phyloP scores from a whole-genome alignment of 129 eudicot genomes.

The Heracleum sosnowskyi region DNA sequence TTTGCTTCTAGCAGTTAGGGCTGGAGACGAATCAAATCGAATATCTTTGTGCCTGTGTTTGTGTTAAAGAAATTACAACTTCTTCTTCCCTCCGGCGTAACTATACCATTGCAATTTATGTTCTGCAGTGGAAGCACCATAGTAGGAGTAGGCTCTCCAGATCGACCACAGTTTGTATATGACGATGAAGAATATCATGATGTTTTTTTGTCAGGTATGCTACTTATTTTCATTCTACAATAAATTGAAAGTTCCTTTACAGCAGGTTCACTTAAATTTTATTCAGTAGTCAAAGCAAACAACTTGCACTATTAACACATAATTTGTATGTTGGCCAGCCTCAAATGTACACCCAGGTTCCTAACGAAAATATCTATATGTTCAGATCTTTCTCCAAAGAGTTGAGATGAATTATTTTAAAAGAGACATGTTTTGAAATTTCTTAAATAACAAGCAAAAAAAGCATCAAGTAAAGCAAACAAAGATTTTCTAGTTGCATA shows the following conservation, averaged over 20 bases:
- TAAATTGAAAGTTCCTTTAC: neutral
- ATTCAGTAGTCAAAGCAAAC: neutral
- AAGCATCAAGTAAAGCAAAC: too few species aligned
- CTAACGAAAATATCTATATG: neutral
- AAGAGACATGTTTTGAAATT: too few species aligned
- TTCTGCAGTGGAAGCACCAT: slow-evolving; percentile 93
- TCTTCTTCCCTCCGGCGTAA: neutral
- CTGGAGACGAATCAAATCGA: neutral
- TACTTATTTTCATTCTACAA: neutral
- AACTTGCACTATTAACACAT: neutral
- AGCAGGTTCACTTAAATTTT: neutral
- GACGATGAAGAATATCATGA: slow-evolving; percentile 94
- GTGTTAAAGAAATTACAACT: too few species aligned
- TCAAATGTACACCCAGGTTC: neutral
- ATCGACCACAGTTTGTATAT: slow-evolving; percentile 85
- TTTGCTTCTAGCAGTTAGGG: neutral
- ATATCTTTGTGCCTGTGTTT: neutral
- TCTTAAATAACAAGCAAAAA: too few species aligned
- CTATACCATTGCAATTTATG: slow-evolving; percentile 5
- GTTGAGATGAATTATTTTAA: too few species aligned
- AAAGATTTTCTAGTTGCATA: too few species aligned
- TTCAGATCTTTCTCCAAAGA: too few species aligned
- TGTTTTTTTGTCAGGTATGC: slow-evolving; percentile 76
- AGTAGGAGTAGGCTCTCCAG: slow-evolving; percentile 94
- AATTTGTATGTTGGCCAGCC: neutral